Percentiles rank a stretch among this genome's conserved stretches.
These are phyloP conservation scores for Aphanomyces astaci DNA, from an alignment of 352 stramenopile species.

Conservation along the genomic window DNA sequence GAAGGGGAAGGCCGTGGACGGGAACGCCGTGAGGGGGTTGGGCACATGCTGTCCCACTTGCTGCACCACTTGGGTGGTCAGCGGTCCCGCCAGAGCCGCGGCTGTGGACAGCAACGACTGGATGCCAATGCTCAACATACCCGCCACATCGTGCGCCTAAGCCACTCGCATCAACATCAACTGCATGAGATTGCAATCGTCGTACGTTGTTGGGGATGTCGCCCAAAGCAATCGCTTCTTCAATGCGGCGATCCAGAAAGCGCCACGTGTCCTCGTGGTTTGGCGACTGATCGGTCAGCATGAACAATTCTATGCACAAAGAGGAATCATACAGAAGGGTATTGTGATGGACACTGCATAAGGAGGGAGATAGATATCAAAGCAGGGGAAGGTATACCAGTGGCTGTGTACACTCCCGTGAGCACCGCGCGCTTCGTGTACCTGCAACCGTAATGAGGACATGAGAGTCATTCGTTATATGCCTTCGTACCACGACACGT, in stretches of 20 bases:
- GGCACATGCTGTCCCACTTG: slow-evolving; percentile 49
- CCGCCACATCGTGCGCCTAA: slow-evolving; percentile 59
- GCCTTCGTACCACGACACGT: slow-evolving; percentile 77
- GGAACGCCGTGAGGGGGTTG: slow-evolving; percentile 64
- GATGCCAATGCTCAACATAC: slow-evolving; percentile 70
- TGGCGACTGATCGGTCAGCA: slow-evolving; percentile 72
- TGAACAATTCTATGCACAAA: slow-evolving; percentile 47
- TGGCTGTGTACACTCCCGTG: slow-evolving; percentile 69
- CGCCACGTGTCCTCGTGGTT: slow-evolving; percentile 68
- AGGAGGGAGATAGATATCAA: background rate
- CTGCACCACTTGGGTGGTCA: slow-evolving; percentile 58
- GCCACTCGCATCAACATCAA: no score
- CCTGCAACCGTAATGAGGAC: background rate
- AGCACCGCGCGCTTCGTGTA: slow-evolving; percentile 70
- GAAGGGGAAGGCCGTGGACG: background rate
- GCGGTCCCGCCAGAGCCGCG: slow-evolving; percentile 65
- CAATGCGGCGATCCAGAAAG: slow-evolving; percentile 73
- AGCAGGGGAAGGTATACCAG: slow-evolving; percentile 12
- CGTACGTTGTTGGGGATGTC: slow-evolving; percentile 77
- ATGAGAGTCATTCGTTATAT: background rate
- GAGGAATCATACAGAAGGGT: background rate
- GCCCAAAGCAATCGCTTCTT: slow-evolving; percentile 73
- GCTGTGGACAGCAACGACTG: slow-evolving; percentile 69
- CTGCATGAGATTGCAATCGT: no score
- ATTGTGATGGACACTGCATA: background rate